These are phyloP conservation scores for Citrus sinensis DNA, from an alignment of 345 rosid genomes.

Conservation along the genomic window DVS_A1.0 CM039161.1:20536501-20537000, in stretches of 20 bases:
- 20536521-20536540: conserved; percentile 39
- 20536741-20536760: neutral
- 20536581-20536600: conserved; percentile 47
- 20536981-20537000: too few relatives aligned
- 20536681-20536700: conserved; percentile 17
- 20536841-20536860: too few relatives aligned
- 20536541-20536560: conserved; percentile 46
- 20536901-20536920: too few relatives aligned
- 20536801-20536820: too few relatives aligned
- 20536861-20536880: too few relatives aligned
- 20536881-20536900: too few relatives aligned
- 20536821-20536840: too few relatives aligned
- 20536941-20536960: too few relatives aligned
- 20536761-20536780: too few relatives aligned
- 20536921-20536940: too few relatives aligned
- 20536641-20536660: conserved; percentile 24
- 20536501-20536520: conserved; percentile 43
- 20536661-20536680: conserved; percentile 23
- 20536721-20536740: neutral
- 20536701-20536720: neutral
- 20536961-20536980: too few relatives aligned
- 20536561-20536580: conserved; percentile 40
- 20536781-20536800: too few relatives aligned
- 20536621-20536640: conserved; percentile 20
- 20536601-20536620: conserved; percentile 30